Evolutionary conservation across 1,139 yeast genomes (phyloP).

Genomic region (Yamadazyma dushanensis): DNA sequence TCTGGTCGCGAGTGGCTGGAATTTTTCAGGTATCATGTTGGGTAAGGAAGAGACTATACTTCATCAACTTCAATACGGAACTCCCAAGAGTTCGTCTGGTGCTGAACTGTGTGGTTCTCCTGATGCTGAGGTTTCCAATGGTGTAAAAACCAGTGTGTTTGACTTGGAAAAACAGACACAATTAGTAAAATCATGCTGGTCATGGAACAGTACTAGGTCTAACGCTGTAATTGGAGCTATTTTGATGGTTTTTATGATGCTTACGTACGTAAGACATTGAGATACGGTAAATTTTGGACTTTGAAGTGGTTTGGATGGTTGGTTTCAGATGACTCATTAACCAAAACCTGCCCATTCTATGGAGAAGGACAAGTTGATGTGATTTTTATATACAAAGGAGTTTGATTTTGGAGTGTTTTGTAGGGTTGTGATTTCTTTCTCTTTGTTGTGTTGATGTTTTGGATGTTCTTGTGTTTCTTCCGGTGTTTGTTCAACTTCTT

Average conservation of each 20-base stretch:
- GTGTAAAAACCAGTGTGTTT: no score
- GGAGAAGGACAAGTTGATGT: conserved; percentile 44
- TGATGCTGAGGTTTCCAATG: no score
- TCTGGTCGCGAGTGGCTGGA: not conserved
- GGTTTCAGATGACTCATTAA: conserved; percentile 23
- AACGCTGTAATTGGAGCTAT: not conserved
- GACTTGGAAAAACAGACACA: conserved; percentile 2
- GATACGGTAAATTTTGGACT: no score
- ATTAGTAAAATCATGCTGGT: not conserved
- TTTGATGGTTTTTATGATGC: not conserved
- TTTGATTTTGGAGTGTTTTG: no score
- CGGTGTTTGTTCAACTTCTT: not conserved
- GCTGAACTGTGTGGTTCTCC: no score
- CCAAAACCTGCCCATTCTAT: conserved; percentile 87
- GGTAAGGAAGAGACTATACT: conserved; percentile 4
- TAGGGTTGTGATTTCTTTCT: no score
- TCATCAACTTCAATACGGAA: conserved; percentile 5
- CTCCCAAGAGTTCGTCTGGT: no score
- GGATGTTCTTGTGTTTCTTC: no score
- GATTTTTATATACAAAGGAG: conserved; percentile 1
- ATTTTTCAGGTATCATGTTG: not conserved
- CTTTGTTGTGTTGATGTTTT: no score
- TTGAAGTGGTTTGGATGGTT: no score
- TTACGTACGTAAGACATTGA: not conserved
- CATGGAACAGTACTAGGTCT: not conserved